Conservation (phyloP, 768 basidiomycete species). For the Termitomyces bulborhizus region DNA sequence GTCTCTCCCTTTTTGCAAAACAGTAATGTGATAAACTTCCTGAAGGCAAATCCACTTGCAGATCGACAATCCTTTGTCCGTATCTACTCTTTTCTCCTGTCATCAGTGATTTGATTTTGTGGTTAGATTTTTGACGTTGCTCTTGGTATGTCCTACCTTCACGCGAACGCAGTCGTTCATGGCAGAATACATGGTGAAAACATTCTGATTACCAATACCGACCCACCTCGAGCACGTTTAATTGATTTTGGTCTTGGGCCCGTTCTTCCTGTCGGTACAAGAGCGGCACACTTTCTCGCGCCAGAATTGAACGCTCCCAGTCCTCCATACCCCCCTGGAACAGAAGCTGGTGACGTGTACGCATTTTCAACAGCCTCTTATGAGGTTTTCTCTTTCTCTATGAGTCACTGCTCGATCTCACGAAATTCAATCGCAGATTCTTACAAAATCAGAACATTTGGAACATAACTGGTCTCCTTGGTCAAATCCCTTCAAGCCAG, state of each 20-base stretch:
- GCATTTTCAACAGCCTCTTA: constrained; percentile 8
- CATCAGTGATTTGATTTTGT: neutral
- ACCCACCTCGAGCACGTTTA: neutral
- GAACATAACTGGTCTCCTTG: neutral
- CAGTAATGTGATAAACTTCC: neutral
- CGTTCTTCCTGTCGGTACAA: neutral
- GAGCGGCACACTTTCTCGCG: neutral
- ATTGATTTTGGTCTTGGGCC: neutral
- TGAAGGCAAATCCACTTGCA: neutral
- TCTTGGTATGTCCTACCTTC: constrained; percentile 7
- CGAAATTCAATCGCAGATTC: neutral
- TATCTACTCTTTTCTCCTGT: neutral
- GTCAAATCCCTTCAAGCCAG: neutral
- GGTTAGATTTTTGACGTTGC: neutral
- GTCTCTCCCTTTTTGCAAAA: neutral
- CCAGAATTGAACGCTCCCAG: neutral
- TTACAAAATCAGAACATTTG: neutral
- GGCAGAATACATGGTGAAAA: neutral
- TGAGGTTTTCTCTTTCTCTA: neutral
- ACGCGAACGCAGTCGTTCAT: neutral
- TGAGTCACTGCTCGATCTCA: neutral
- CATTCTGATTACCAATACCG: neutral
- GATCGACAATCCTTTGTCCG: neutral
- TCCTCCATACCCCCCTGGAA: neutral
- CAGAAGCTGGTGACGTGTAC: constrained; percentile 7